phyloP scores from a whole-genome alignment of 768 basidiomycete genomes.

The Lactarius deliciosus region DNA sequence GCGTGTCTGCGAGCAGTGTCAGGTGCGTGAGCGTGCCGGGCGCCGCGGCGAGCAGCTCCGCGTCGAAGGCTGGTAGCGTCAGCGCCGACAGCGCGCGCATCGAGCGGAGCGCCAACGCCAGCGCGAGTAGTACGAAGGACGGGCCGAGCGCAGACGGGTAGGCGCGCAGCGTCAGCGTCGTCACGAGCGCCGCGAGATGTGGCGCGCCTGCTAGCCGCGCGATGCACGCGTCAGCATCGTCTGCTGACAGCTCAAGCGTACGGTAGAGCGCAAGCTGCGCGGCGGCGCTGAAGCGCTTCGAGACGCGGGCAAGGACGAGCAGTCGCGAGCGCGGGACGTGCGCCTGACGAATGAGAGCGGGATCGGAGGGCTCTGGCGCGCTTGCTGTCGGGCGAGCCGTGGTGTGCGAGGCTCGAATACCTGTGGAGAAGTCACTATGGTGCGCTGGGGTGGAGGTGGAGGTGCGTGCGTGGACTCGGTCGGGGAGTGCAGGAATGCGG shows the following conservation, averaged over 20 bases:
- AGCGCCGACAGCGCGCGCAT: slow-evolving; percentile 36
- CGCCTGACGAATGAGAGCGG: slow-evolving; percentile 27
- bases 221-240: slow-evolving; percentile 31
- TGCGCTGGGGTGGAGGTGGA: not conserved
- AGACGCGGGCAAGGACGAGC: slow-evolving; percentile 32
- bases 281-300: slow-evolving; percentile 30
- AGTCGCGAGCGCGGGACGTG: slow-evolving; percentile 29
- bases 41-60: slow-evolving; percentile 32
- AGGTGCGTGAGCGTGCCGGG: slow-evolving; percentile 32
- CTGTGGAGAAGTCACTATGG: not conserved
- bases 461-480: not conserved
- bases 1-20: slow-evolving; percentile 31
- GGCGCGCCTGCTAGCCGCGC: slow-evolving; percentile 32
- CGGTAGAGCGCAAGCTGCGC: slow-evolving; percentile 33
- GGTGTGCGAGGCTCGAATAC: slow-evolving; percentile 6
- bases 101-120: slow-evolving; percentile 37
- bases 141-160: slow-evolving; percentile 22
- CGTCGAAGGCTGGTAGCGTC: slow-evolving; percentile 33
- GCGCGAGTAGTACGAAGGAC: slow-evolving; percentile 28
- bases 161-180: slow-evolving; percentile 29
- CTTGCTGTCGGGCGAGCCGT: slow-evolving; percentile 8
- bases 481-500: slow-evolving; percentile 7
- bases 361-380: slow-evolving; percentile 20
- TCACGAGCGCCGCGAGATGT: slow-evolving; percentile 33
- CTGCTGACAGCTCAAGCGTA: slow-evolving; percentile 30